Evolutionary conservation across 805 yeast genomes (phyloP), one percentile per base, ranked within the genome.

Genomic region (Spathaspora hagerdaliae): DNA sequence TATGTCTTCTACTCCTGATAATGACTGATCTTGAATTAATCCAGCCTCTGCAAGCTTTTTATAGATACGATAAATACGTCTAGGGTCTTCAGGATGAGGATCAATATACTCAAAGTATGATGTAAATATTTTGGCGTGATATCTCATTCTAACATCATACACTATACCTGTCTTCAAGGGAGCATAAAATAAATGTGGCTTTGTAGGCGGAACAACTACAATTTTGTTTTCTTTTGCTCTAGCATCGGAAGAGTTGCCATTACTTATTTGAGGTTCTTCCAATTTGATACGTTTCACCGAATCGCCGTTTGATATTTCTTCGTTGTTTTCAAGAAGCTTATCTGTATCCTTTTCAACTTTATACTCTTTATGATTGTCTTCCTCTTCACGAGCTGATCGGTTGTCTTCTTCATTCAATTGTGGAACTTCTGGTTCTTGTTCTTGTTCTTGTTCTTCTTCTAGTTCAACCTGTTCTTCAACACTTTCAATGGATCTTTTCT

Each of bases 31-130:
- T 33, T 71, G 78, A 45, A 94, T 84, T 12, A 94, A 73, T 0
- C 99, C 99, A 34, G 94, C 90, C 59, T 94, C 97, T 0, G 97
- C 97, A 38, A 94, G 75, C 36, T 87, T 85, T 67, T 94, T 90
- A 70, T 94, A 94, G 39, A 94, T 87, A 46, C 98, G 77, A 66
- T 91, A 94, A 33, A 92, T 91, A 54, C 99, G 81, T 51, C 99
- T 77, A 9, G 99, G 99, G 60, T 94, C 99, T 63, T 94, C 99
- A 5, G 99, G 99, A 61, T 94, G 99, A 2, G 98, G 99, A 60
- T 94, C 99, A 43, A 92, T 88, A 65, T 92, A 92, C 63, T 92
- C 97, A 56, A 81, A 87, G 54, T 92, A 88, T 1, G 94, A 85
- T 3, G 96, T 88, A 67, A 87, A 91, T 43, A 94, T 84, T 60